These are phyloP conservation scores for Grosmannia clavigera DNA, from an alignment of 2,329 filamentous ascomycete species.

Conservation along the genomic window DNA sequence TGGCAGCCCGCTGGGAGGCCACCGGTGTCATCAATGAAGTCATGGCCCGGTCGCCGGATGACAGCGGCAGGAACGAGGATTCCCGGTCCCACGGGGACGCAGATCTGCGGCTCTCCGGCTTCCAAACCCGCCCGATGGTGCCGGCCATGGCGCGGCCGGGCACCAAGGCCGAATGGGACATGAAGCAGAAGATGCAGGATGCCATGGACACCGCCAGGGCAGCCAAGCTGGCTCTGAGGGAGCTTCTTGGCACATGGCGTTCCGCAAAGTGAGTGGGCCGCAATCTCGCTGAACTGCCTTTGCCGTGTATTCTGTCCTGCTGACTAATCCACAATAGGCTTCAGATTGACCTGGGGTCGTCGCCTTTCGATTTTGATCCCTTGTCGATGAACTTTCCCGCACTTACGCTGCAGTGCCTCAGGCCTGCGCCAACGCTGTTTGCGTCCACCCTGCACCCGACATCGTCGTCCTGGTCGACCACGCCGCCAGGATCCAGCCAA, in stretches of 20 bases:
- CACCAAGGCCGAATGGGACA: conserved; percentile 47
- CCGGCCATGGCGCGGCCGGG: neutral
- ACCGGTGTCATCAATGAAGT: conserved; percentile 71
- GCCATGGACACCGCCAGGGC: conserved; percentile 70
- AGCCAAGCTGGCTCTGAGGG: conserved; percentile 71
- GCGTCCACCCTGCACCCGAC: conserved; percentile 69
- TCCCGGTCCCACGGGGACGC: conserved; percentile 4
- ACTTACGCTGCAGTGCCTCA: conserved; percentile 69
- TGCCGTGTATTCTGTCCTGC: too few species aligned
- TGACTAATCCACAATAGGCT: conserved; percentile 4
- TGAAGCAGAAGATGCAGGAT: conserved; percentile 51
- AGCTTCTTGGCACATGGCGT: conserved; percentile 68
- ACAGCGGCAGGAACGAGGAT: conserved; percentile 19
- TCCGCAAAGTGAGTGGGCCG: conserved; percentile 58
- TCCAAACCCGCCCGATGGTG: neutral
- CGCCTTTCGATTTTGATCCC: conserved; percentile 70
- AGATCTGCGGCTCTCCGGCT: neutral
- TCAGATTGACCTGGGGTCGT: conserved; percentile 40
- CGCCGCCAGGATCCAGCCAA: conserved; percentile 62
- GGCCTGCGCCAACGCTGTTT: conserved; percentile 70
- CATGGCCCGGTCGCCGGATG: conserved; percentile 35
- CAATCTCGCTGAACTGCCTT: neutral
- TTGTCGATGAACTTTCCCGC: conserved; percentile 76
- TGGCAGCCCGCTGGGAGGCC: conserved; percentile 57
- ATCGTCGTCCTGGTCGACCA: conserved; percentile 67